Evolutionary conservation across 768 basidiomycete genomes (phyloP).

Genomic region (Rhodotorula graminis): DNA sequence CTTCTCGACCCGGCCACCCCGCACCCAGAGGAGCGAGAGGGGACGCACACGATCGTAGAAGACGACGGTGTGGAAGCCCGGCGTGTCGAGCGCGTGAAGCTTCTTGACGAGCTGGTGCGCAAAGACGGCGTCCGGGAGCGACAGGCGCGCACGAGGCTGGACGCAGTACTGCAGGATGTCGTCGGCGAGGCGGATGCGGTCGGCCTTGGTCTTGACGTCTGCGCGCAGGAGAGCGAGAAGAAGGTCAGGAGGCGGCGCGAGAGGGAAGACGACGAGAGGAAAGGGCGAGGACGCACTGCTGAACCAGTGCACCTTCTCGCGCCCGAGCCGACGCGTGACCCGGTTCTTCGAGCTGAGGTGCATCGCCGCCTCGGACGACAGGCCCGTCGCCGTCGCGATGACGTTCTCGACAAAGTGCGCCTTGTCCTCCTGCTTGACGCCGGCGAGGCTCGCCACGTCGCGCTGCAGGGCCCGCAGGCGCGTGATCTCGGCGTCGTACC

Average conservation of each 20-base stretch:
- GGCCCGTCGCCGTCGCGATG: conserved; percentile 16
- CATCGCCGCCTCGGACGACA: conserved; percentile 22
- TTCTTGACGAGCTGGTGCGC: conserved; percentile 85
- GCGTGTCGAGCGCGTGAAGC: conserved; percentile 81
- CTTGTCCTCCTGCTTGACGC: conserved; percentile 22
- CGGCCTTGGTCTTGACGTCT: conserved; percentile 19
- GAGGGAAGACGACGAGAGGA: conserved; percentile 42
- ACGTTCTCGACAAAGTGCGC: conserved; percentile 15
- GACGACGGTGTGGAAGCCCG: conserved; percentile 76
- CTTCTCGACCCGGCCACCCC: background rate
- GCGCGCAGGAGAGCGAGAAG: background rate
- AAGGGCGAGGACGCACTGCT: background rate
- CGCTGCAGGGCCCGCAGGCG: conserved; percentile 43
- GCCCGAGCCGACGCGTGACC: conserved; percentile 43
- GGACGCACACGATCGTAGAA: conserved; percentile 71
- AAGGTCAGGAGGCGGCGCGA: too few relatives aligned
- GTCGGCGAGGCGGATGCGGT: conserved; percentile 57
- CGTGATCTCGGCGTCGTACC: conserved; percentile 73
- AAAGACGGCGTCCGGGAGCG: conserved; percentile 93
- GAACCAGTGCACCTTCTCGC: conserved; percentile 36
- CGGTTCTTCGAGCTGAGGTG: conserved; percentile 44
- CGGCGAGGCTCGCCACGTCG: conserved; percentile 45
- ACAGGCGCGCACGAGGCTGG: conserved; percentile 83
- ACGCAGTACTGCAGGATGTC: conserved; percentile 77
- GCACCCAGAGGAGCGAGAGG: background rate